Evolutionary conservation across 345 rosid species (phyloP), one percentile per base, ranked within the genome.

Genomic region (Combretum micranthum): DNA sequence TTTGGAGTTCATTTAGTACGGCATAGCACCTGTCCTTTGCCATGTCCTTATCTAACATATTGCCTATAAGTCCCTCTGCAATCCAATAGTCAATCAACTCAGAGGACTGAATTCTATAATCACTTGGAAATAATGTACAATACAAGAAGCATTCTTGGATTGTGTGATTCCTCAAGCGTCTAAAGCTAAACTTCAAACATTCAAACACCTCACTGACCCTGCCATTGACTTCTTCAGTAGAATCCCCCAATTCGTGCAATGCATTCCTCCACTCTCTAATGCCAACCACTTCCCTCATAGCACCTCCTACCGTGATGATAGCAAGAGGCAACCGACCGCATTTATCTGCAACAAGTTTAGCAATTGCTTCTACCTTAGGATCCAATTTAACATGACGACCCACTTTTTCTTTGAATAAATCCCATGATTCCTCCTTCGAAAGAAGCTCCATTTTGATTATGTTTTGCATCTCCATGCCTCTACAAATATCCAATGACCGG

Each of bases 291-390:
- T 51, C 65, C 14, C 47, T 67, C 72, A 63, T 51, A 45, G 60
- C 20, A 1, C 60, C 13, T 1, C 66, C 72, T 46, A 64, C 18
- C 0, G 59, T 50, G 15, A 52, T 20, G 20, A 68, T 39, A 13
- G 55, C 66, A 4, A 63, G 45, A 0, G 76, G 72, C 47, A 71
- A 66, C 13, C 71, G 55, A 0, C 49, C 67, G 50, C 70, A 71
- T 52, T 65, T 44, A 12, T 53, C 23, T 0, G 49, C 64, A 5
- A 68, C 16, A 20, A 19, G n/a, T 7, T 25, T 44, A 15, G 60
- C 53, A 0, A 47, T 32, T 6, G 39, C 56, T 19, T 44, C 39
- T 22, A 61, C 22, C 13, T 15, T 21, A 10, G 67, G 60, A 57
- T 5, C 3, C 53, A 43, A n/a, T 2, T 12, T 23, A 55, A 42